Percentiles rank a stretch among this genome's conserved stretches.
Evolutionary conservation across 2,329 filamentous ascomycete species (phyloP).

Genomic region (Aspergillus novofumigatus): DNA sequence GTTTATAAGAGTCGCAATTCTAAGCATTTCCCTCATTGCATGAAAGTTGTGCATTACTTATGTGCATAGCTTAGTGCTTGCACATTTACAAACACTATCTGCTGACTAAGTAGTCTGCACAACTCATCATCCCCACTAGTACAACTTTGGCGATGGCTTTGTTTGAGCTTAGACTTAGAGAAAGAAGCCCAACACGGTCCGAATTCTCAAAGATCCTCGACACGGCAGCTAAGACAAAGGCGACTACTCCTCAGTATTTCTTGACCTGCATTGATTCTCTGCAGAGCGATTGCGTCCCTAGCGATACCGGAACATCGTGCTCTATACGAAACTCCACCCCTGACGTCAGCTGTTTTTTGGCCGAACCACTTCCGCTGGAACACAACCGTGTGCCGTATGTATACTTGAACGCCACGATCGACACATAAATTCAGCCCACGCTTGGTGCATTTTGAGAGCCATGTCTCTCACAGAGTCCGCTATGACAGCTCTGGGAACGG

Average conservation of each 20-base stretch:
- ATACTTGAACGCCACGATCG: conserved; percentile 3
- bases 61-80: not conserved
- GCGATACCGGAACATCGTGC: not conserved
- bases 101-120: conserved; percentile 15
- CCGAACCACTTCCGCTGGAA: conserved; percentile 6
- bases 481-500: conserved; percentile 17
- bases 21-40: no score
- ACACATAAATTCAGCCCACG: not conserved
- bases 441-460: conserved; percentile 4
- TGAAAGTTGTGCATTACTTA: not conserved
- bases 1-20: not conserved
- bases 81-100: no score
- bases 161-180: conserved; percentile 6
- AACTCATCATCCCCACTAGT: conserved; percentile 5
- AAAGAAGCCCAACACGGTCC: conserved; percentile 4
- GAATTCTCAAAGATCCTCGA: not conserved
- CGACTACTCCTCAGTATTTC: not conserved
- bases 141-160: conserved; percentile 10
- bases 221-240: not conserved
- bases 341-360: conserved; percentile 25
- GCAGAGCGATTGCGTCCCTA: not conserved
- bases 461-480: conserved; percentile 32
- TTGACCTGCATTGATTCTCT: not conserved
- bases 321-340: conserved; percentile 7
- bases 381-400: conserved; percentile 12